phyloP scores from a whole-genome alignment of 352 stramenopile species.

The Phytophthora idaei region DNA sequence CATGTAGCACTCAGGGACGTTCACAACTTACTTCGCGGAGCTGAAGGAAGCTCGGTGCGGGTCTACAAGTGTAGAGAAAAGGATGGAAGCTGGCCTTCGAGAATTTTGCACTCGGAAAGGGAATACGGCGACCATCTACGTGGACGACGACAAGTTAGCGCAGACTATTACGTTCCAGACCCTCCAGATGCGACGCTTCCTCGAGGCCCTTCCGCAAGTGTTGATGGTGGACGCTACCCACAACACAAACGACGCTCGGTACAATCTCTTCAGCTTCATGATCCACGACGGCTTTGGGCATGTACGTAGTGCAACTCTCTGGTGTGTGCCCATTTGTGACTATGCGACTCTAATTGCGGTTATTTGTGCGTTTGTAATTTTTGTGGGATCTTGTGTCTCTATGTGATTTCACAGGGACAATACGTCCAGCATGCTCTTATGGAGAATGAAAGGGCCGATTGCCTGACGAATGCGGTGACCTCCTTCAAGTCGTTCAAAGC shows the following conservation, averaged over 20 bases:
- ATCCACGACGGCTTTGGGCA: neutral
- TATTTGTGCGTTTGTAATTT: neutral
- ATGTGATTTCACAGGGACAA: neutral
- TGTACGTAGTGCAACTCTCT: neutral
- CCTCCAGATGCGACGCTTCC: neutral
- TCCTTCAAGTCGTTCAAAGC: neutral
- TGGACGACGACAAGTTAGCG: neutral
- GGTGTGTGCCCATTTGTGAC: neutral
- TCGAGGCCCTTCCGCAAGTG: neutral
- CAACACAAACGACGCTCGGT: neutral
- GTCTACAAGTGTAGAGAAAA: neutral
- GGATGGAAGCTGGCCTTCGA: neutral
- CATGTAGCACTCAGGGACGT: neutral
- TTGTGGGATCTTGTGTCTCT: neutral
- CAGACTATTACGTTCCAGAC: neutral
- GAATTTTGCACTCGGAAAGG: neutral
- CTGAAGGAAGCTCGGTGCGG: neutral
- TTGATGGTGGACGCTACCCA: neutral
- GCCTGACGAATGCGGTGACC: neutral
- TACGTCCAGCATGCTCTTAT: neutral
- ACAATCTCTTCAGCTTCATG: neutral
- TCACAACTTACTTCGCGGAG: neutral
- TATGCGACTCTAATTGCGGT: neutral
- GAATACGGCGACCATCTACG: neutral
- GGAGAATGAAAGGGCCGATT: neutral